These are phyloP conservation scores for Ochromonas danica DNA, from an alignment of 108 stramenopile genomes.

Conservation along the genomic window DNA sequence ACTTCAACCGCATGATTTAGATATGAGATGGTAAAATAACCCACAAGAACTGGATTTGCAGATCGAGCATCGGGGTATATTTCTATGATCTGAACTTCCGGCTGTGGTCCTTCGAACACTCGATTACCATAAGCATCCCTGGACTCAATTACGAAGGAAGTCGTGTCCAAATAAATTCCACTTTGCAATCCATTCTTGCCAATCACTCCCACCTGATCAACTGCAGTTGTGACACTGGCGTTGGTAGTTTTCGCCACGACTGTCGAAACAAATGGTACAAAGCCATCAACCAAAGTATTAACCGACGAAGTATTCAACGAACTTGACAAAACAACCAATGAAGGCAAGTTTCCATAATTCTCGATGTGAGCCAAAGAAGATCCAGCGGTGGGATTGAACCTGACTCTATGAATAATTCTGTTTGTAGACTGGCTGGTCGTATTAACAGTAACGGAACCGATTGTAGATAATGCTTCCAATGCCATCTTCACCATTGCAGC, in stretches of 20 bases:
- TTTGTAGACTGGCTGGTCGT: slow-evolving; percentile 39
- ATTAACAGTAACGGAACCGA: slow-evolving; percentile 43
- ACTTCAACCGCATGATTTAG: slow-evolving; percentile 45
- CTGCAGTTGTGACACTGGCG: slow-evolving; percentile 48
- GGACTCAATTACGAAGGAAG: slow-evolving; percentile 62
- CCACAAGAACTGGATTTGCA: slow-evolving; percentile 38
- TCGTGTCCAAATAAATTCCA: slow-evolving; percentile 51
- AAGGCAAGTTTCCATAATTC: slow-evolving; percentile 57
- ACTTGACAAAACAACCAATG: slow-evolving; percentile 17
- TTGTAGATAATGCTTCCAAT: slow-evolving; percentile 40
- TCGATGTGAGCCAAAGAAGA: slow-evolving; percentile 39
- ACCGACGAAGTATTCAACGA: slow-evolving; percentile 1
- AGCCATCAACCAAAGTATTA: slow-evolving; percentile 36
- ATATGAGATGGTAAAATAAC: slow-evolving; percentile 58
- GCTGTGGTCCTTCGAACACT: slow-evolving; percentile 51
- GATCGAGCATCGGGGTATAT: slow-evolving; percentile 38
- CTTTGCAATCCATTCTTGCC: slow-evolving; percentile 58
- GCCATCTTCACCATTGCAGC: slow-evolving; percentile 38
- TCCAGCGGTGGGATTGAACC: slow-evolving; percentile 38
- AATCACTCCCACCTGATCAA: slow-evolving; percentile 47
- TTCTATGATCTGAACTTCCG: slow-evolving; percentile 70
- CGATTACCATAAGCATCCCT: slow-evolving; percentile 62
- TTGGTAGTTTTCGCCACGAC: slow-evolving; percentile 50
- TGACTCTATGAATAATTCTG: slow-evolving; percentile 33
- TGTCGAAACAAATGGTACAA: slow-evolving; percentile 56